Evolutionary conservation across 768 basidiomycete species (phyloP), one percentile per base, ranked within the genome.

Genomic region (Psilocybe azurescens): DNA sequence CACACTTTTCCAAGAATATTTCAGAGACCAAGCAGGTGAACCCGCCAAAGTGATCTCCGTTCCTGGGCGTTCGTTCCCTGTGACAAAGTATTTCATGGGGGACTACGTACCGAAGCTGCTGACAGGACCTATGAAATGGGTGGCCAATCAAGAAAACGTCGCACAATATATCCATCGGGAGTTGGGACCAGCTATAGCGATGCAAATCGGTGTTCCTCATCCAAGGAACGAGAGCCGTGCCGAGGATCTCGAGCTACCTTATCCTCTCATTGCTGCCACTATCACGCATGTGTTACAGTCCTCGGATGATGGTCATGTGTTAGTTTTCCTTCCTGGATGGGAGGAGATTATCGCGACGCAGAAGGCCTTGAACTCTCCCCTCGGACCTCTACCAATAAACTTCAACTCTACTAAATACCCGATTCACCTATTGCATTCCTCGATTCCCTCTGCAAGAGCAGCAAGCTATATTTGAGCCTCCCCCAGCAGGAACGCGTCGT

Each of bases 281-380:
- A 83, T 98, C 70, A 82, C 89, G 0, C 87, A 94, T 73, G 90
- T 94, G 51, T 75, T 97, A 44, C 79, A 84, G 54, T 79, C 78
- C 44, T 89, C 95, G 0, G 81, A 89, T 38, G 89, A 91, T 24
- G 95, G 95, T 2, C 94, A 96, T 70, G 89, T 95, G 48, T 83
- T 97, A 51, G 93, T 95, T 20, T 97, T 97, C 80, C 75, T 95
- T 9, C 91, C 94, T n/a, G 94, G 94, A 24, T 93, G 91, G 90
- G 94, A 97, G 28, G 95, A 97, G 68, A 97, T 99, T 55, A 81
- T 82, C 54, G 78, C 83, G 5, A 86, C 93, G 11, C 88, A 93
- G 65, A 83, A 86, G 61, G 75, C 82, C 24, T 78, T 96, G n/a
- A 74, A 81, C 53, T 77, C 80, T 11, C 80, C 82, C 0, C 67